Evolutionary conservation across 179 eudicot species (phyloP).

Genomic region (Silene vulgaris): DNA sequence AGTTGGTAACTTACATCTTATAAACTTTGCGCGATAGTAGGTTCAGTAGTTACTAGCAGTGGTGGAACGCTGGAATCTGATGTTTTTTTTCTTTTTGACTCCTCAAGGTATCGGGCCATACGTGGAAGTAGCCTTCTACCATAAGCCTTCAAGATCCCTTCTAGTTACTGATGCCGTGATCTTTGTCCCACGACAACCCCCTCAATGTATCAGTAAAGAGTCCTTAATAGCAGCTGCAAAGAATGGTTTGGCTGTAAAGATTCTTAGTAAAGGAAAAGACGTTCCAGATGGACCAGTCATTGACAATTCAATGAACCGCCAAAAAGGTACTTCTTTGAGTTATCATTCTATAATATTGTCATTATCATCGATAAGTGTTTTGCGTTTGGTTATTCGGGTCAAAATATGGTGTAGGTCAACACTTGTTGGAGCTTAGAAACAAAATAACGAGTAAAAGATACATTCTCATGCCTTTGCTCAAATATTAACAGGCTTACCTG

Average conservation of each 20-base stretch:
- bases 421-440: too few relatives aligned
- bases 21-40: not conserved
- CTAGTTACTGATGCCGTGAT: constrained; percentile 95
- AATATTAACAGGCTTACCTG: too few relatives aligned
- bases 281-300: constrained; percentile 77
- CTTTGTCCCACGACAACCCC: constrained; percentile 79
- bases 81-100: not conserved
- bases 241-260: constrained; percentile 89
- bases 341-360: not conserved
- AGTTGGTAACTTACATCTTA: constrained; percentile 57
- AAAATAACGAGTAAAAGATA: too few relatives aligned
- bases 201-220: constrained; percentile 68
- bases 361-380: not conserved
- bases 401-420: too few relatives aligned
- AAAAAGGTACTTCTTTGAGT: constrained; percentile 53
- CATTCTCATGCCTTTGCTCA: too few relatives aligned
- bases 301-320: constrained; percentile 67
- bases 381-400: not conserved
- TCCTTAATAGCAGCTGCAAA: constrained; percentile 81
- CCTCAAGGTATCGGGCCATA: constrained; percentile 84
- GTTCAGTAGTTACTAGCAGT: not conserved
- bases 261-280: constrained; percentile 84
- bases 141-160: constrained; percentile 76
- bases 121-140: constrained; percentile 94
- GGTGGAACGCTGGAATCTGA: not conserved